Base-by-base conservation (phyloP, 306 rosid species). In the Ziziphus jujuba region DNA sequence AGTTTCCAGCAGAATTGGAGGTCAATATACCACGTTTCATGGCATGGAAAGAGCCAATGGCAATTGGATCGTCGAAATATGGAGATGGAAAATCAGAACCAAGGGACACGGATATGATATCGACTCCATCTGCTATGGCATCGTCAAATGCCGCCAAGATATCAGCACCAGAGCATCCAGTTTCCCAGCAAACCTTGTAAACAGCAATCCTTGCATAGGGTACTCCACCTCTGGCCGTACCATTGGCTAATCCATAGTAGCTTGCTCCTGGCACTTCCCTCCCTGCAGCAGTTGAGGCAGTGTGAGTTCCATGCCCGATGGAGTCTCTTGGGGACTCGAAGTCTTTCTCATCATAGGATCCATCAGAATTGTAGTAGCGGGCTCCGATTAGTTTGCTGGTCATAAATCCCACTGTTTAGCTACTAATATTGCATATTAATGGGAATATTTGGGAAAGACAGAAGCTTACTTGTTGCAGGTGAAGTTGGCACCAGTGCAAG, bases 401-500 rank as follows among this genome's bases (percentile, higher is more conserved):
- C 33, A 28, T 28, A 28, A 28, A 28, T 28, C 33, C 33, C 33
- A 28, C 4, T 4, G 33, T 28, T 28, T 28, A 28, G 33, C 33
- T 28, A 4, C 33, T 28, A 28, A 33, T 57, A 40, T 57, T 57
- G 61, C 44, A 57, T 16, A 57, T 28, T 9, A 7, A 40, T 40
- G 14, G 45, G 12, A 40, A 0, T 8, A 38, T 38, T 6, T 7
- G 6, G 44, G 44, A 7, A 1, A 5, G 11, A 38, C 6, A 40
- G 12, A 40, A 40, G 45, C 68, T 78, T 52, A 76, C 84, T 63
- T 75, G 73, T 80, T 80, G 79, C 84, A 68, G 58, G 70, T 72
- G 72, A 80, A 80, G 70, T 68, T 68, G 31, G 70, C 64, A 16
- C 61, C 71, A 20, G 49, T 64, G 74, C 82, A 77, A 9, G 5